These are phyloP conservation scores for Sclerotinia subarctica DNA, from an alignment of 2,329 filamentous ascomycete genomes.

Conservation along the genomic window DNA sequence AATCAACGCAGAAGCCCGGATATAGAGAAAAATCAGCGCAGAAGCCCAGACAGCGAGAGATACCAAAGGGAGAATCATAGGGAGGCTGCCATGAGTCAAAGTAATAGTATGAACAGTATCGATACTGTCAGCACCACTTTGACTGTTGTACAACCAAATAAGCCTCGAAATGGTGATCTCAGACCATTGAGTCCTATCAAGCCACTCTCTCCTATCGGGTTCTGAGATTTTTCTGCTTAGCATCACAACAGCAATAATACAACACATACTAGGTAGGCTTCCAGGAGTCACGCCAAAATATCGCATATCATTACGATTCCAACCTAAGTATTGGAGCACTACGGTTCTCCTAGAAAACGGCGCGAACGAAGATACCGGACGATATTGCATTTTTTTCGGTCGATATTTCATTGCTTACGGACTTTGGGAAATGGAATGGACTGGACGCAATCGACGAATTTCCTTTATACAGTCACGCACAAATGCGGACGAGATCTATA, in stretches of 20 bases:
- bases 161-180: conserved; percentile 32
- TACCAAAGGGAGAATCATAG: neutral
- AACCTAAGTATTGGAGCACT: conserved; percentile 1
- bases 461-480: conserved; percentile 8
- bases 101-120: conserved; percentile 45
- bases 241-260: neutral
- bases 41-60: conserved; percentile 3
- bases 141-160: conserved; percentile 30
- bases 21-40: neutral
- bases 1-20: neutral
- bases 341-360: neutral
- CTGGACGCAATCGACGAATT: conserved; percentile 21
- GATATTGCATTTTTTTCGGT: conserved; percentile 14
- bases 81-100: conserved; percentile 31
- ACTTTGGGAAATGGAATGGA: conserved; percentile 7
- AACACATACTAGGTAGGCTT: neutral
- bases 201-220: conserved; percentile 60
- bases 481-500: conserved; percentile 10
- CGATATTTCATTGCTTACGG: conserved; percentile 16
- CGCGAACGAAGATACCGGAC: conserved; percentile 1
- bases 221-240: conserved; percentile 35
- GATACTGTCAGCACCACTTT: conserved; percentile 36
- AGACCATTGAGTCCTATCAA: conserved; percentile 62
- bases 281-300: neutral
- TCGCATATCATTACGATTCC: conserved; percentile 9